A percentile compares a stretch with the other conserved stretches of the same genome.
Conservation (phyloP, 495 filamentous ascomycete genomes). For the Xylaria cubensis region DNA sequence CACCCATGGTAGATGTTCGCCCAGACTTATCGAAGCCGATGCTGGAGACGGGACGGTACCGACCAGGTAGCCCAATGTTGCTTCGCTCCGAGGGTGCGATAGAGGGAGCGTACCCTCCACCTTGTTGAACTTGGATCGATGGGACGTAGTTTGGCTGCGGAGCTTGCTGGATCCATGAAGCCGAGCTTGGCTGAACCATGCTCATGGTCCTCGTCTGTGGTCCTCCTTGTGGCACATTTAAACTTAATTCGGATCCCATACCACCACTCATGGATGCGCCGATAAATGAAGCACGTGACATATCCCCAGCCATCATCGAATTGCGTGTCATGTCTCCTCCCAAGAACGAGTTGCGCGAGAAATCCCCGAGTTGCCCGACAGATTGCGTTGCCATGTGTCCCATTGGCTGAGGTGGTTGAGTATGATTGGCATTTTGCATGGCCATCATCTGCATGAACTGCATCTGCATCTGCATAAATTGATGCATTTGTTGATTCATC, state of each 20-base stretch:
- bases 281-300: slow-evolving; percentile 18
- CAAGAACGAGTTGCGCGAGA: slow-evolving; percentile 53
- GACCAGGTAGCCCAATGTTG: slow-evolving; percentile 85
- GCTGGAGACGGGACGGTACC: slow-evolving; percentile 88
- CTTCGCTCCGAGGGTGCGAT: slow-evolving; percentile 95
- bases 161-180: slow-evolving; percentile 57
- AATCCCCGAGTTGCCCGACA: slow-evolving; percentile 44
- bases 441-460: slow-evolving; percentile 86
- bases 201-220: slow-evolving; percentile 70
- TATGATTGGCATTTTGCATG: slow-evolving; percentile 41
- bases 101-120: slow-evolving; percentile 60
- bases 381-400: slow-evolving; percentile 44
- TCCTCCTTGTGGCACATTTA: slow-evolving; percentile 45
- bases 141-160: slow-evolving; percentile 50
- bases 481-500: slow-evolving; percentile 85
- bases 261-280: slow-evolving; percentile 38
- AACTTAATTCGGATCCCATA: slow-evolving; percentile 36
- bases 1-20: slow-evolving; percentile 61
- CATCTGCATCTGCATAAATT: slow-evolving; percentile 95
- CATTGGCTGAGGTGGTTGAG: slow-evolving; percentile 41
- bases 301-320: slow-evolving; percentile 39
- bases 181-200: slow-evolving; percentile 75
- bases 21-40: slow-evolving; percentile 43
- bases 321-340: slow-evolving; percentile 48
- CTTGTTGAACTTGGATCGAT: slow-evolving; percentile 54